A percentile compares a stretch with the other conserved stretches of the same genome.
Evolutionary conservation across 1,139 yeast species (phyloP).

Genomic region (Pichia kudriavzevii): DNA sequence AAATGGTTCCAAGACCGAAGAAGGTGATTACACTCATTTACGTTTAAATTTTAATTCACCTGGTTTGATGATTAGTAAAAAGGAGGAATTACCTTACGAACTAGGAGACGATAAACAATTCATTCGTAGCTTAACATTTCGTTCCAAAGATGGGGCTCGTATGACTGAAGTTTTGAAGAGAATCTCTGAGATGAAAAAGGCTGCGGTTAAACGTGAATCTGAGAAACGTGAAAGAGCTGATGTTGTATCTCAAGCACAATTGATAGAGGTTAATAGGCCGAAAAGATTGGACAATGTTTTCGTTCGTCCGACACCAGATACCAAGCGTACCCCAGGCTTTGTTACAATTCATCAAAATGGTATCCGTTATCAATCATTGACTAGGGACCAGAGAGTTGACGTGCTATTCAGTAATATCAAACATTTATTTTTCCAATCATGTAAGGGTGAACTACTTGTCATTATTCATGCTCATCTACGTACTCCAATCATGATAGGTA

Average conservation of each 20-base stretch:
- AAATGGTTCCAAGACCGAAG: conserved; percentile 92
- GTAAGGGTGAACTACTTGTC: conserved; percentile 90
- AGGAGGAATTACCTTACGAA: conserved; percentile 82
- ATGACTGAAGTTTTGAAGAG: conserved; percentile 87
- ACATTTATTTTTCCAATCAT: conserved; percentile 91
- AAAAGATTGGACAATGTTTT: conserved; percentile 82
- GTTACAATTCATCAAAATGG: conserved; percentile 94
- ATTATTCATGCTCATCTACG: conserved; percentile 88
- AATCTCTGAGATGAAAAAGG: conserved; percentile 88
- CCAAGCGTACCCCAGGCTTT: conserved; percentile 88
- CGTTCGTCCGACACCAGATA: conserved; percentile 93
- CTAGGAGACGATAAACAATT: conserved; percentile 81
- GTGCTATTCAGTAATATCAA: conserved; percentile 83
- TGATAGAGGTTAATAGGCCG: conserved; percentile 77
- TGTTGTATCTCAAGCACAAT: conserved; percentile 85
- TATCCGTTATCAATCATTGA: conserved; percentile 80
- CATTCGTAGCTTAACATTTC: conserved; percentile 76
- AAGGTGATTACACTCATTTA: conserved; percentile 87
- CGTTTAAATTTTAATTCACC: conserved; percentile 93
- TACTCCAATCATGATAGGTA: conserved; percentile 91
- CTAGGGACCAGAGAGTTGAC: conserved; percentile 84
- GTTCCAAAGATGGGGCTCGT: conserved; percentile 87
- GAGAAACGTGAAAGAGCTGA: conserved; percentile 92
- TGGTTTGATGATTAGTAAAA: conserved; percentile 51
- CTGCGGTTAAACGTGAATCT: conserved; percentile 80